phyloP scores from a whole-genome alignment of 2,329 filamentous ascomycete species.

The Colletotrichum camelliae region DNA sequence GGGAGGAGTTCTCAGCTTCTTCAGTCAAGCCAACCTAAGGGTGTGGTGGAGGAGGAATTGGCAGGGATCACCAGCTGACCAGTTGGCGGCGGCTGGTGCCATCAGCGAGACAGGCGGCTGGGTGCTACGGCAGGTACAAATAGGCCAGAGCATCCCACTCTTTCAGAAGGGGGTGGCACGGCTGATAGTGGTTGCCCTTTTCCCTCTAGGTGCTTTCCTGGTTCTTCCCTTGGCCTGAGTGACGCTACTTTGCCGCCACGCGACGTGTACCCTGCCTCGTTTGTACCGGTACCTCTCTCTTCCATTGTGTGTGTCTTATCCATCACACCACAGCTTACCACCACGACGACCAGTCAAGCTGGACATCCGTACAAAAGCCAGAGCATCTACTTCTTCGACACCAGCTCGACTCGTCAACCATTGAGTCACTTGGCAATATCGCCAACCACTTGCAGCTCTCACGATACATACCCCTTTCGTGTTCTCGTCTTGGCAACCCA shows the following conservation, averaged over 20 bases:
- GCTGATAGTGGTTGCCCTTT: constrained; percentile 3
- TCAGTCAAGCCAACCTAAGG: not conserved
- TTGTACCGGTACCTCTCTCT: not conserved
- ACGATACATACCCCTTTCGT: not conserved
- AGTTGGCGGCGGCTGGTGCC: constrained; percentile 5
- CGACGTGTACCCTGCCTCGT: not conserved
- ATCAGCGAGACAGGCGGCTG: not conserved
- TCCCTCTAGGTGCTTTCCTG: not conserved
- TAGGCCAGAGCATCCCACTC: constrained; percentile 17
- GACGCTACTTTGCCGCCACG: not conserved
- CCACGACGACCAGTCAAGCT: not conserved
- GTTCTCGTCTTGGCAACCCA: not conserved
- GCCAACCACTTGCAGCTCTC: not conserved
- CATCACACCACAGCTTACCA: not conserved
- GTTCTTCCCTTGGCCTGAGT: not conserved
- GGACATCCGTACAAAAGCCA: not conserved
- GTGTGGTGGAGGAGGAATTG: not conserved
- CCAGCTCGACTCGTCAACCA: not conserved
- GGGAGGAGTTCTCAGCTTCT: not conserved
- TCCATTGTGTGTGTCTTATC: not conserved
- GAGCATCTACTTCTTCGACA: not conserved
- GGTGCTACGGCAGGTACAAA: constrained; percentile 18
- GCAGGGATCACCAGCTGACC: not conserved
- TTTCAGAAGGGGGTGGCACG: constrained; percentile 12
- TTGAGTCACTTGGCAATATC: not conserved